Conservation (phyloP, 73 alveolate species). For the Symbiodinium natans region DNA sequence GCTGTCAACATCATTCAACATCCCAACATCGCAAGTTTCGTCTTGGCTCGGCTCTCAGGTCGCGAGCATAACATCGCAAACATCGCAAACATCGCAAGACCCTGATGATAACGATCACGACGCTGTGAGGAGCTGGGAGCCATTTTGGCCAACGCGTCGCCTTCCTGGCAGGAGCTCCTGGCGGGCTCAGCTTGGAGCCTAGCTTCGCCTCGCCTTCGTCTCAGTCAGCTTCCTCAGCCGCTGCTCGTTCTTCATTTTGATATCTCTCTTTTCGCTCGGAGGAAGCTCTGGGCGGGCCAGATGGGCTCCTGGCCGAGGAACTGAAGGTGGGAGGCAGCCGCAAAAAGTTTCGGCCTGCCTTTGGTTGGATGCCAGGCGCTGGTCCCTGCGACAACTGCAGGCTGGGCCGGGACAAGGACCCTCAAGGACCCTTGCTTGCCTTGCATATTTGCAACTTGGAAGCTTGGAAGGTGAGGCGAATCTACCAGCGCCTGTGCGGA, state of each 20-base stretch:
- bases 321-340: slow-evolving; percentile 9
- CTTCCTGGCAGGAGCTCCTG: slow-evolving; percentile 49
- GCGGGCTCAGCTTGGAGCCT: slow-evolving; percentile 1
- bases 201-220: neutral
- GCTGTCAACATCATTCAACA: no score
- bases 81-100: no score
- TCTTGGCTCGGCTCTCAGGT: no score
- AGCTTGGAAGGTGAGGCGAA: slow-evolving; percentile 25
- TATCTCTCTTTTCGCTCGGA: no score
- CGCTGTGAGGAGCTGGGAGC: slow-evolving; percentile 27
- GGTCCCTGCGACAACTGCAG: slow-evolving; percentile 27
- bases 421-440: no score
- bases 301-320: slow-evolving; percentile 70
- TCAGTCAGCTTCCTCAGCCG: neutral
- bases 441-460: no score
- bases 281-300: slow-evolving; percentile 77
- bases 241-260: no score
- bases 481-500: neutral
- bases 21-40: no score
- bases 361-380: neutral
- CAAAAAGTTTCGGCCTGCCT: neutral
- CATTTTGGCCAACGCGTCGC: slow-evolving; percentile 58
- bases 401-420: no score
- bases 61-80: no score
- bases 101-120: neutral